phyloP scores from a whole-genome alignment of 2,329 filamentous ascomycete genomes.

The Grosmannia clavigera region DNA sequence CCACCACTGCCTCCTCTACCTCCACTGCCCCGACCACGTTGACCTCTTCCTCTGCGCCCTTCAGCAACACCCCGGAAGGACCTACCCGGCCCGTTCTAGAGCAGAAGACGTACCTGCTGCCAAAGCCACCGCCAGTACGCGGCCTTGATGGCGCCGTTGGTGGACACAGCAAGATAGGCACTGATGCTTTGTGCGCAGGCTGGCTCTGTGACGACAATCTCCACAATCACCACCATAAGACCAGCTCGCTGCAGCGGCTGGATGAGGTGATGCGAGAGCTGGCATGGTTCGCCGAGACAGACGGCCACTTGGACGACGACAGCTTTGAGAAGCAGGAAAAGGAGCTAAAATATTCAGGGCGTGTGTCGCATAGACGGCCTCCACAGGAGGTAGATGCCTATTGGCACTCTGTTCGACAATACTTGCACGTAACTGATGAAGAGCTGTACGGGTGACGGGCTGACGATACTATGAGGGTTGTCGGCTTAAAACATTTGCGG shows the following conservation, averaged over 20 bases:
- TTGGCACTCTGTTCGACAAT: constrained; percentile 4
- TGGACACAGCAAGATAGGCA: neutral
- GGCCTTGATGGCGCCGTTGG: neutral
- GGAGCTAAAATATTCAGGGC: neutral
- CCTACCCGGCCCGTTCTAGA: neutral
- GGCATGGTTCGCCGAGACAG: neutral
- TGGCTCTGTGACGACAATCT: neutral
- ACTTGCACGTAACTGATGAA: constrained; percentile 4
- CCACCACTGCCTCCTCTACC: neutral
- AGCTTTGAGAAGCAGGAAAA: neutral
- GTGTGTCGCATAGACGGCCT: neutral
- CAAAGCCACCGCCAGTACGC: neutral
- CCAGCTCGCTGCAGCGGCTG: neutral
- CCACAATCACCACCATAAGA: neutral
- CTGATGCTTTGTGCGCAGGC: neutral
- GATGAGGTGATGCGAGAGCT: neutral
- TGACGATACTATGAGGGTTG: neutral
- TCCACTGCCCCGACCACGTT: neutral
- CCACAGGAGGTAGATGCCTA: neutral
- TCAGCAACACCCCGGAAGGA: neutral
- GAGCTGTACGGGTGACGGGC: neutral
- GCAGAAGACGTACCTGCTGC: neutral
- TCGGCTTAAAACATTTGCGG: no score
- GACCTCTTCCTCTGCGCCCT: neutral
- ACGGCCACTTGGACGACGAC: neutral